Conservation (phyloP, 1,139 yeast species). For the Scheffersomyces stambukii region DNA sequence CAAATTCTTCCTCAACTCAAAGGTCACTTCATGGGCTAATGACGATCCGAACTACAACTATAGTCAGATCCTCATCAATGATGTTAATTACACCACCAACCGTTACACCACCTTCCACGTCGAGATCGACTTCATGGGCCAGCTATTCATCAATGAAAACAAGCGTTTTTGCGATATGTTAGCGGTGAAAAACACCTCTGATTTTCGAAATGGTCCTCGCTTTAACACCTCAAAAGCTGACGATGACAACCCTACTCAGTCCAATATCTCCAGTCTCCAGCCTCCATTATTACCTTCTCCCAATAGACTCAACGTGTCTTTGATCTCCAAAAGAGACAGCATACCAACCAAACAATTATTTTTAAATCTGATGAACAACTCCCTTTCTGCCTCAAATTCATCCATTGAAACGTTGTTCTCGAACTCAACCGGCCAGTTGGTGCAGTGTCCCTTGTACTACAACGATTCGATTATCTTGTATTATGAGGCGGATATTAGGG, state of each 20-base stretch:
- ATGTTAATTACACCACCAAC: slow-evolving; percentile 43
- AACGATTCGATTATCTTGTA: slow-evolving; percentile 38
- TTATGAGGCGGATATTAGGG: slow-evolving; percentile 34
- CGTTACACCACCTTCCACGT: slow-evolving; percentile 47
- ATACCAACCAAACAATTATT: background rate
- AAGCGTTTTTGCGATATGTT: slow-evolving; percentile 44
- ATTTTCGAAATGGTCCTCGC: slow-evolving; percentile 20
- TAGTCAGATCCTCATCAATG: slow-evolving; percentile 42
- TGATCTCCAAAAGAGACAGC: slow-evolving; percentile 1
- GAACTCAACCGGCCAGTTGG: slow-evolving; percentile 23
- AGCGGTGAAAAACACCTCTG: slow-evolving; percentile 35
- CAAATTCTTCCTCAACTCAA: slow-evolving; percentile 36
- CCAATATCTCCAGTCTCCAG: background rate
- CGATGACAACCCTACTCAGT: background rate
- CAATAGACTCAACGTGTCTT: background rate
- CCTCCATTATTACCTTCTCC: background rate
- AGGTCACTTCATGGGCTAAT: slow-evolving; percentile 34
- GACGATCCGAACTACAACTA: slow-evolving; percentile 87
- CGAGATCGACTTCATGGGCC: slow-evolving; percentile 43
- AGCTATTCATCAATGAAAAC: slow-evolving; percentile 33
- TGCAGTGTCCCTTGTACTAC: slow-evolving; percentile 40
- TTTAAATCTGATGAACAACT: background rate
- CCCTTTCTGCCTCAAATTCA: slow-evolving; percentile 9
- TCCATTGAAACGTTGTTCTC: slow-evolving; percentile 22
- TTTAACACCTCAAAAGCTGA: slow-evolving; percentile 6